Evolutionary conservation across 768 basidiomycete genomes (phyloP).

Genomic region (Amyloporia xantha): DNA sequence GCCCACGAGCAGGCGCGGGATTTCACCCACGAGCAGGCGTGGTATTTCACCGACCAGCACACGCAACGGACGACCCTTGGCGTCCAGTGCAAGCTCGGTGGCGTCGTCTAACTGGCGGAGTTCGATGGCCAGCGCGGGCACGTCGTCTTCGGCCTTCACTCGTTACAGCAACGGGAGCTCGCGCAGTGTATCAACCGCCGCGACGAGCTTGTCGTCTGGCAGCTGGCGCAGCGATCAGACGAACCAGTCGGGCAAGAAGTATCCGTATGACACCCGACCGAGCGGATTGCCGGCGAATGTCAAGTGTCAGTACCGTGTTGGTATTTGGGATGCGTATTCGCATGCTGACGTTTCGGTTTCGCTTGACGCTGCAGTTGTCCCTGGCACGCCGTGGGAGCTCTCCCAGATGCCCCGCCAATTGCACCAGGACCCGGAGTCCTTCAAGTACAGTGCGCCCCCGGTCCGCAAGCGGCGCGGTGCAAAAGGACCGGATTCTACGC

Average conservation of each 20-base stretch:
- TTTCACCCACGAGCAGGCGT: conserved; percentile 15
- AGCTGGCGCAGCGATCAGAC: conserved; percentile 54
- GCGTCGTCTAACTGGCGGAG: conserved; percentile 73
- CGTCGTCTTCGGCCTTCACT: conserved; percentile 59
- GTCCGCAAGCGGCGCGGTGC: conserved; percentile 45
- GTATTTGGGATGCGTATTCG: neutral
- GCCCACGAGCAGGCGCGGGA: conserved; percentile 39
- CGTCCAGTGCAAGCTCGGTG: conserved; percentile 57
- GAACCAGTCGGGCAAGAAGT: conserved; percentile 9
- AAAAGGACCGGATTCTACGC: conserved; percentile 57
- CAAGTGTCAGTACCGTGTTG: conserved; percentile 56
- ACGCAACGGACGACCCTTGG: conserved; percentile 44
- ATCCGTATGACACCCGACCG: conserved; percentile 10
- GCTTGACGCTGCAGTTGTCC: conserved; percentile 47
- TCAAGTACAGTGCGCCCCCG: conserved; percentile 31
- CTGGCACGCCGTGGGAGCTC: conserved; percentile 73
- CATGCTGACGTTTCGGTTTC: conserved; percentile 6
- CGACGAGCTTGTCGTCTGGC: conserved; percentile 69
- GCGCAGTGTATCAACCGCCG: conserved; percentile 71
- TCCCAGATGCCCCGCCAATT: conserved; percentile 61
- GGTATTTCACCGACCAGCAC: conserved; percentile 49
- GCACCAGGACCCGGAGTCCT: conserved; percentile 39
- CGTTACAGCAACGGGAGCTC: conserved; percentile 66
- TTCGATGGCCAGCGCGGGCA: conserved; percentile 58
- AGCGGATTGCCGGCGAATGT: conserved; percentile 44